Conservation (phyloP, 2,329 filamentous ascomycete genomes). For the Hypoxylon sp. region DNA sequence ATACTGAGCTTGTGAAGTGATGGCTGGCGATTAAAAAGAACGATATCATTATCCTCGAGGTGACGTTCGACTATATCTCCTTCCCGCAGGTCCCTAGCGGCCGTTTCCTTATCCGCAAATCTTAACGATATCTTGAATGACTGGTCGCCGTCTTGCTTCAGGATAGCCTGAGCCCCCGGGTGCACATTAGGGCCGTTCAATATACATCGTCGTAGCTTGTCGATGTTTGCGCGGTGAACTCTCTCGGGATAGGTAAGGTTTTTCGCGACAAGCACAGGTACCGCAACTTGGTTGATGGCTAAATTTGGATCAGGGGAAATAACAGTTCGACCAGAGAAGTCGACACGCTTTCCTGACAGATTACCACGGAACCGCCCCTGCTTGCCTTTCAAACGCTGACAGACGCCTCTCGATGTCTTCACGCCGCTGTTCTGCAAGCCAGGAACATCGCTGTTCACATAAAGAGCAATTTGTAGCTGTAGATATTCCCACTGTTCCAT, state of each 20-base stretch:
- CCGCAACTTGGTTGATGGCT: slow-evolving; percentile 91
- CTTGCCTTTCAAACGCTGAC: slow-evolving; percentile 95
- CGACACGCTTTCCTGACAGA: slow-evolving; percentile 96
- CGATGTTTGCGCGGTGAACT: slow-evolving; percentile 86
- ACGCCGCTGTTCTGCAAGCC: slow-evolving; percentile 90
- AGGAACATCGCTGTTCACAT: slow-evolving; percentile 96
- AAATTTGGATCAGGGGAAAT: slow-evolving; percentile 98
- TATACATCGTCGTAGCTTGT: slow-evolving; percentile 82
- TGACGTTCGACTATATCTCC: slow-evolving; percentile 96
- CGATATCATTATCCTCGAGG: slow-evolving; percentile 93
- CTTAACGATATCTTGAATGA: slow-evolving; percentile 80
- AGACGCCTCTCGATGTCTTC: slow-evolving; percentile 92
- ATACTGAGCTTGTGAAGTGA: slow-evolving; percentile 99
- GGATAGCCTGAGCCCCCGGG: slow-evolving; percentile 88
- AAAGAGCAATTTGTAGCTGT: slow-evolving; percentile 95
- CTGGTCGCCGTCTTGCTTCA: slow-evolving; percentile 73
- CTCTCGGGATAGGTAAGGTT: slow-evolving; percentile 96
- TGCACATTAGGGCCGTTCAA: slow-evolving; percentile 82
- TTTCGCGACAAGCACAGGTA: slow-evolving; percentile 92
- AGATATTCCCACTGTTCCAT: slow-evolving; percentile 99
- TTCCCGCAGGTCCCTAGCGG: slow-evolving; percentile 81
- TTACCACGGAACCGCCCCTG: slow-evolving; percentile 98
- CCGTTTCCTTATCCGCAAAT: slow-evolving; percentile 77
- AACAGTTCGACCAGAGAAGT: slow-evolving; percentile 97
- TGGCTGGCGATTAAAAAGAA: slow-evolving; percentile 97